Base-by-base conservation (phyloP, 768 basidiomycete species). In the Collybia sp. region DNA sequence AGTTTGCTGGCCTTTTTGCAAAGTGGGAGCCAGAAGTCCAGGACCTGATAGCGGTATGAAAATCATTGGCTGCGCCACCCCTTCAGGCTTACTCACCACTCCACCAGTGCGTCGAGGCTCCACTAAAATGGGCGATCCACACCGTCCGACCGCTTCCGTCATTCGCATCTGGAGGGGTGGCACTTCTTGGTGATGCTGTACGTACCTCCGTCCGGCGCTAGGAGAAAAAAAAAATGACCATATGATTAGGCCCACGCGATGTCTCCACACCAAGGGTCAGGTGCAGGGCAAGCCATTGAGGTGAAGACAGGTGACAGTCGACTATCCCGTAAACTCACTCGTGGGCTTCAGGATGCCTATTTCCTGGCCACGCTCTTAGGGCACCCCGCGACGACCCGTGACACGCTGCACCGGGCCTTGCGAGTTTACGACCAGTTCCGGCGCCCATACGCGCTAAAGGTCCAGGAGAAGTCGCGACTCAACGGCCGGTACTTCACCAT, bases 91-190 rank as follows among this genome's bases (percentile, higher is more conserved):
- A 25, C 25, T 8, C 25, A 25, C 25, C 25, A 25, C 25, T 15
- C 2, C 32, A 40, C 18, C 42, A 85, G 83, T 79, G 78, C 51
- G 67, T 77, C 16, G 73, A 77, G 3, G 69, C 64, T 39, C 70
- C 77, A 1, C 61, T 71, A 17, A 64, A 77, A 32, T 88, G 86
- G 86, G 82, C 80, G 0, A 73, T 88, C 25, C 79, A 85, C 55
- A 73, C 69, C 3, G 64, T 80, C 2, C 69, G 67, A 43, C 75
- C 80, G 5, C 59, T 88, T 16, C 65, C 65, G 0, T 66, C 77
- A 6, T 77, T 72, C 44, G 70, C 74, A 2, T 69, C 68, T n/a
- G 79, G 76, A 13, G 62, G 73, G 9, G 80, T 68, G 15, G 71
- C 64, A 5, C 58, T 78, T 43, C 49, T 77, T 36, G 76, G 76